Evolutionary conservation across 768 basidiomycete genomes (phyloP), one percentile per base, ranked within the genome.

Genomic region (Serendipita sp.): DNA sequence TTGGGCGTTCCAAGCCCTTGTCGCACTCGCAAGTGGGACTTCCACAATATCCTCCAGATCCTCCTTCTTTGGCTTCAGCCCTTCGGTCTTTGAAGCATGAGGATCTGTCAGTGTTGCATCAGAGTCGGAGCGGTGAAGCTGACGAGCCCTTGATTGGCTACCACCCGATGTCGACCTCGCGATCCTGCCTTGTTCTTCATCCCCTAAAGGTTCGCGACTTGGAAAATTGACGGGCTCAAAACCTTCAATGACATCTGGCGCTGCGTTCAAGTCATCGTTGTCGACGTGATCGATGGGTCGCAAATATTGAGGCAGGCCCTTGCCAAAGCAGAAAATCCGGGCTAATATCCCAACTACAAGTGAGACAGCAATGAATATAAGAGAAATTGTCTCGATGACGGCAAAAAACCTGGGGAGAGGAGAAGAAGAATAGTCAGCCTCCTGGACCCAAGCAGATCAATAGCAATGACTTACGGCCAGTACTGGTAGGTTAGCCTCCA

Each of bases 351-450:
- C 89, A 56, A 89, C 71, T 64, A 84, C 68, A 69, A 88, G 76
- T 0, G 83, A 78, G 24, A 77, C 58, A 16, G 84, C 65, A 1
- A 81, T 80, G 51, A 91, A 76, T 63, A 80, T 69, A 13, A 84
- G 81, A 0, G 88, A 86, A 2, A 79, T 74, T 4, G 76, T 71
- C 3, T 81, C 77, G 75, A 86, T 84, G 65, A 85, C 70, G 60
- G 81, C 78, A 73, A 90, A 90, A 77, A 90, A 89, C 35, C 3
- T 73, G 72, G 88, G 88, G 90, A 13, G 10, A 81, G 81, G 47
- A 78, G 73, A 71, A 86, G 88, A 16, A 83, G 85, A 85, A 86
- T 86, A 53, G 84, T 81, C 79, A 90, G 89, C 2, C 85, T 81
- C 7, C 13, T 41, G 24, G 24, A 24, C 13, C 41, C 7, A 41